phyloP scores from a whole-genome alignment of 371 early-diverging fungal genomes.

The Chytridium lagenaria region DNA sequence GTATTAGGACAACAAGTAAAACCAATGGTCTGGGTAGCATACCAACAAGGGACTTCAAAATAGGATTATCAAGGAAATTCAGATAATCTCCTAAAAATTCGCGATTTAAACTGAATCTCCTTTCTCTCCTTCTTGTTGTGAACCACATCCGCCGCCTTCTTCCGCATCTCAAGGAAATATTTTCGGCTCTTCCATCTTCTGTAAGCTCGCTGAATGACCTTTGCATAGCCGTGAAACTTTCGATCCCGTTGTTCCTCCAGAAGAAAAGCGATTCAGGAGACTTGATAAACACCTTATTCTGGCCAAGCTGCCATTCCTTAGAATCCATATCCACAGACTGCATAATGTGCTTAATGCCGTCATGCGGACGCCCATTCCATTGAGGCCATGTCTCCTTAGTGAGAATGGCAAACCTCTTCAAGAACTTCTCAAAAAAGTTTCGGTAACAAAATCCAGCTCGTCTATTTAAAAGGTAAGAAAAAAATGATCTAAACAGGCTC shows the following conservation, averaged over 20 bases:
- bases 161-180: constrained; percentile 88
- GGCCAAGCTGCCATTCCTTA: constrained; percentile 96
- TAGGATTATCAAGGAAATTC: constrained; percentile 66
- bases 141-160: constrained; percentile 92
- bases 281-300: constrained; percentile 92
- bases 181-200: constrained; percentile 88
- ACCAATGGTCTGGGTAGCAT: constrained; percentile 39
- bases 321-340: constrained; percentile 82
- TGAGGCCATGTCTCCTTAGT: constrained; percentile 83
- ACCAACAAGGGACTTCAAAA: constrained; percentile 65
- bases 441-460: constrained; percentile 96
- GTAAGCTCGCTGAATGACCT: constrained; percentile 92
- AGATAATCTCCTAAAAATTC: constrained; percentile 93
- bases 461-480: constrained; percentile 37
- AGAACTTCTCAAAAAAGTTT: constrained; percentile 89
- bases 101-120: constrained; percentile 83
- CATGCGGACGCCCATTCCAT: constrained; percentile 77
- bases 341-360: constrained; percentile 81
- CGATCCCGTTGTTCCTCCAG: constrained; percentile 91
- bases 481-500: constrained; percentile 1
- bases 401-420: constrained; percentile 76
- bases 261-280: constrained; percentile 95
- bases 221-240: constrained; percentile 96
- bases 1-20: neutral
- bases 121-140: constrained; percentile 89